phyloP scores from a whole-genome alignment of 2,329 filamentous ascomycete genomes.

The Apiospora saccharicola region DNA sequence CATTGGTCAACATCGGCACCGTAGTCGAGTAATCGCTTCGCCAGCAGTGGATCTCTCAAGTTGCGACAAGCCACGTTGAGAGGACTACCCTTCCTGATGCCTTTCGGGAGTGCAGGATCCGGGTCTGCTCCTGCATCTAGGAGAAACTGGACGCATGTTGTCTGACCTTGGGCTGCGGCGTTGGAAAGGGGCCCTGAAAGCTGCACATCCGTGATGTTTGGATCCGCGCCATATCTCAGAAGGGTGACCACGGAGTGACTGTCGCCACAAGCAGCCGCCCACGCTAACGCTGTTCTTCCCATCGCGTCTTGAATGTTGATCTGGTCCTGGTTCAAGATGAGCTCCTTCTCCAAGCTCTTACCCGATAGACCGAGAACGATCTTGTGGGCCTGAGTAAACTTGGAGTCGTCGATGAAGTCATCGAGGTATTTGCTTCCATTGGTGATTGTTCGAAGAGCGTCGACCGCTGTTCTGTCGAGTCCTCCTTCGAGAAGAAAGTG shows the following conservation, averaged over 20 bases:
- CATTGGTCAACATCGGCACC: conserved; percentile 40
- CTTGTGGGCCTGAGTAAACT: conserved; percentile 34
- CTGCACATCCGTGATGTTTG: conserved; percentile 35
- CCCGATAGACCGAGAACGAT: conserved; percentile 27
- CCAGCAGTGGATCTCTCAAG: background rate
- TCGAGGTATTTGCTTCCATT: too few relatives aligned
- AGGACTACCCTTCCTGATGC: background rate
- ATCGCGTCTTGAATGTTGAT: too few relatives aligned
- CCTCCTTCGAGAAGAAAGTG: too few relatives aligned
- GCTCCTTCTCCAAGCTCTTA: background rate
- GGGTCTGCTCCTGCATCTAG: conserved; percentile 36
- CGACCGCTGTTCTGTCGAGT: too few relatives aligned
- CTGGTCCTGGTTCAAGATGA: too few relatives aligned
- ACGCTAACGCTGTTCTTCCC: too few relatives aligned
- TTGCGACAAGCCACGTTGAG: too few relatives aligned
- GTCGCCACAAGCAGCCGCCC: too few relatives aligned
- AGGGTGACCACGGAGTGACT: conserved; percentile 28
- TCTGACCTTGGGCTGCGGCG: conserved; percentile 33
- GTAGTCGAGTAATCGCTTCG: conserved; percentile 41
- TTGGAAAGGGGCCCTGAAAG: conserved; percentile 34
- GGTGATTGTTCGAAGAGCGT: too few relatives aligned
- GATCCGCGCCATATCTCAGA: conserved; percentile 29
- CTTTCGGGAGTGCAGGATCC: conserved; percentile 36
- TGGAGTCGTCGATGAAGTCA: too few relatives aligned
- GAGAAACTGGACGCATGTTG: conserved; percentile 31